phyloP scores from a whole-genome alignment of 2,329 filamentous ascomycete species.

The Juglanconis juglandina region DNA sequence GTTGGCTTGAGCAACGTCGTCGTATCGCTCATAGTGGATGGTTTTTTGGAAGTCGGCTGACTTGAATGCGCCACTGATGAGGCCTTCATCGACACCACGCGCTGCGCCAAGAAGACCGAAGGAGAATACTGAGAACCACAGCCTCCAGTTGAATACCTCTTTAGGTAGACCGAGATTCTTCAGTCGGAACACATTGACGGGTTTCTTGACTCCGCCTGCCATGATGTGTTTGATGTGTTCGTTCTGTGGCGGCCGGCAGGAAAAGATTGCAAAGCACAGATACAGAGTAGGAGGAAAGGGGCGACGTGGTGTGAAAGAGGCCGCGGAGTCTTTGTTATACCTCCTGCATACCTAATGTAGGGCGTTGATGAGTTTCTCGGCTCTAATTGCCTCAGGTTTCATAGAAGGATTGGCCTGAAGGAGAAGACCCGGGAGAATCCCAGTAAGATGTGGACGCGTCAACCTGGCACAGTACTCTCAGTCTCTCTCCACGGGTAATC shows the following conservation, averaged over 20 bases:
- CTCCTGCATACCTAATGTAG: no score
- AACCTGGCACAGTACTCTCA: no score
- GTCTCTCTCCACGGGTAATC: no score
- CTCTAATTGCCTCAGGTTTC: no score
- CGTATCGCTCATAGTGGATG: constrained; percentile 56
- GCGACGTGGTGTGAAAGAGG: no score
- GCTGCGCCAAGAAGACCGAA: constrained; percentile 75
- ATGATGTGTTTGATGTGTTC: constrained; percentile 29
- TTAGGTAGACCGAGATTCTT: constrained; percentile 63
- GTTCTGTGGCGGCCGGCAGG: not conserved
- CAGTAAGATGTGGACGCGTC: no score
- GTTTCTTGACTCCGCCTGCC: constrained; percentile 52
- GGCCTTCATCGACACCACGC: constrained; percentile 75
- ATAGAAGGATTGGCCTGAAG: no score
- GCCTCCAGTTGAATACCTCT: constrained; percentile 71
- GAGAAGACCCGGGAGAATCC: no score
- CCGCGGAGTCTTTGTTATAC: no score
- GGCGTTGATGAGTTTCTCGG: no score
- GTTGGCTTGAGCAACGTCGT: constrained; percentile 54
- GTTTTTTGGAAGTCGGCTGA: constrained; percentile 60
- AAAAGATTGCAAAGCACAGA: no score
- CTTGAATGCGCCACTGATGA: constrained; percentile 70
- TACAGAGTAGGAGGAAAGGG: no score
- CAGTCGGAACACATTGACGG: constrained; percentile 62
- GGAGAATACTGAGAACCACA: constrained; percentile 73